Conservation (phyloP, 2,329 filamentous ascomycete genomes). For the Chaetomiaceae sp. region DNA sequence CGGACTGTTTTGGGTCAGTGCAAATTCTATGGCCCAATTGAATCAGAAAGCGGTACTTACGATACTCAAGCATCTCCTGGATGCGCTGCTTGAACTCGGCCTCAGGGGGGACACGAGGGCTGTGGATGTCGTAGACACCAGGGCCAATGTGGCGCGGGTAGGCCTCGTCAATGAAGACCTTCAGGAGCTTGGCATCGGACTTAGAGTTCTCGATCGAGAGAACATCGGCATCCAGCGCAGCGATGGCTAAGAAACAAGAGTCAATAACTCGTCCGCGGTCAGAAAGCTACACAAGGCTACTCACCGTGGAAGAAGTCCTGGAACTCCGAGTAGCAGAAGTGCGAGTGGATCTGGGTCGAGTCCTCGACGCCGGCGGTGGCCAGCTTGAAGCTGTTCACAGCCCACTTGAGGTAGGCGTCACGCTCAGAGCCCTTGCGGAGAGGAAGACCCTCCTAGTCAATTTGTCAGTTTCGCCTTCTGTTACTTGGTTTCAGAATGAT, state of each 20-base stretch:
- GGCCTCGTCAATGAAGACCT: slow-evolving; percentile 94
- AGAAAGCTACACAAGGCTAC: background rate
- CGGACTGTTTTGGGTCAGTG: slow-evolving; percentile 18
- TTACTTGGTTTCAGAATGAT: too few species aligned
- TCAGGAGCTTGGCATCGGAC: slow-evolving; percentile 97
- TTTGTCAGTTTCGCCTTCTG: background rate
- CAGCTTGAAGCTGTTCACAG: slow-evolving; percentile 96
- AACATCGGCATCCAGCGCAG: slow-evolving; percentile 94
- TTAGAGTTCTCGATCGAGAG: slow-evolving; percentile 99
- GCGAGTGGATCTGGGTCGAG: slow-evolving; percentile 97
- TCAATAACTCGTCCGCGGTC: background rate
- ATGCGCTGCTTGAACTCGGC: slow-evolving; percentile 98
- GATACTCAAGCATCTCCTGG: slow-evolving; percentile 94
- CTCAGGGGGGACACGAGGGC: slow-evolving; percentile 91
- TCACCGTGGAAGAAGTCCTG: slow-evolving; percentile 97
- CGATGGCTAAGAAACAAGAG: slow-evolving; percentile 55
- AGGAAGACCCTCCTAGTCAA: slow-evolving; percentile 84
- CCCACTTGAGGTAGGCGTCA: slow-evolving; percentile 95
- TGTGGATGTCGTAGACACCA: slow-evolving; percentile 99
- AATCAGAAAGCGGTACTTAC: slow-evolving; percentile 49
- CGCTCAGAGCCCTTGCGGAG: slow-evolving; percentile 91
- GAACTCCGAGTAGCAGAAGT: slow-evolving; percentile 99
- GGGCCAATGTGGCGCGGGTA: slow-evolving; percentile 98
- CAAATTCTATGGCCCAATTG: background rate
- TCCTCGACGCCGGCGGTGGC: slow-evolving; percentile 89